Evolutionary conservation across 2,329 filamentous ascomycete genomes (phyloP).

Genomic region (Fusarium sacchari): DNA sequence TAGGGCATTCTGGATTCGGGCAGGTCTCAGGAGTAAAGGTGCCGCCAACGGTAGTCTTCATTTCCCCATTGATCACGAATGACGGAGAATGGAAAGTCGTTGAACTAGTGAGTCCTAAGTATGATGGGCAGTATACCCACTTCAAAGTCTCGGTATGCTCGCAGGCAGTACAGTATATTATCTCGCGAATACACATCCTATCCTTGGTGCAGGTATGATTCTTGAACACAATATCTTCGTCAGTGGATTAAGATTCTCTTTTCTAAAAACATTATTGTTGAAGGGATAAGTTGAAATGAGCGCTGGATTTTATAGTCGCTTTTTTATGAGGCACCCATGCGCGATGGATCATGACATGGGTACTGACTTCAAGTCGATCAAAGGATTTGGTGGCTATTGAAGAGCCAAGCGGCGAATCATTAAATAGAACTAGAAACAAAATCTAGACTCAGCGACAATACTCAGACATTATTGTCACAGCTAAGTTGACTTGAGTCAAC

Average conservation of each 20-base stretch:
- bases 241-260: accelerated
- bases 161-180: neutral
- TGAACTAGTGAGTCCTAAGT: neutral
- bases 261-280: accelerated
- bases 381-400: accelerated
- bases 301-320: neutral
- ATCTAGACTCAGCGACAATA: accelerated
- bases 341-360: accelerated
- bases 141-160: neutral
- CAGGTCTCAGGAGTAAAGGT: neutral
- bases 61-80: neutral
- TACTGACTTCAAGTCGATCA: accelerated
- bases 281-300: neutral
- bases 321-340: neutral
- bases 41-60: neutral
- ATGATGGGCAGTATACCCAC: neutral
- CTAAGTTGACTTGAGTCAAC: neutral
- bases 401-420: accelerated
- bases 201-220: accelerated
- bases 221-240: accelerated
- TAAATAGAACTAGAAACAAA: accelerated
- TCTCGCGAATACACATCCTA: neutral
- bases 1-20: neutral
- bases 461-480: accelerated
- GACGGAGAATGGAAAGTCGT: neutral